Evolutionary conservation across 1,284 basidiomycete species (phyloP), one percentile per base, ranked within the genome.

Genomic region (Cutaneotrichosporon sp.): DNA sequence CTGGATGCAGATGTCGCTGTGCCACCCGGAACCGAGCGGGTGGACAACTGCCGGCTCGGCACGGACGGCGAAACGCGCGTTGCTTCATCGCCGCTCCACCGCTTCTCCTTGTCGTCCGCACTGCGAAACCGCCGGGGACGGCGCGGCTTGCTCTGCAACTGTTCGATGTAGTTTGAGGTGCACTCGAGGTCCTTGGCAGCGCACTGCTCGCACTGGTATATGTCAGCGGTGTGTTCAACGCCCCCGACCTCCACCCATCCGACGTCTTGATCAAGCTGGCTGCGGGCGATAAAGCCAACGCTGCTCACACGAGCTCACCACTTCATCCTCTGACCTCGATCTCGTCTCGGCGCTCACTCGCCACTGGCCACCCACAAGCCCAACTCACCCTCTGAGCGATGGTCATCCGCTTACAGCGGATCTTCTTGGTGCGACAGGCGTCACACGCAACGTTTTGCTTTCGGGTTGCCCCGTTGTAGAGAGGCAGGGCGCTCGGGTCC

Each of bases 401-500:
- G 29, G 49, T 65, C 18, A 55, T 29, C 24, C 59, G 59, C 58
- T 61, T 58, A 50, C 77, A 79, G 51, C 72, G 58, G 27, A 77
- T 68, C 63, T 77, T 77, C 68, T 73, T 76, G 25, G 62, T 50
- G 13, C 76, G 58, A 84, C 91, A 93, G 56, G 89, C 89, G 81
- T 94, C 91, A 76, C 91, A 94, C 25, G 91, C 91, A 24, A 91
- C 90, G 75, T 94, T 94, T 81, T 94, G 91, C 75, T 91, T 92
- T 31, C 74, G 58, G 4, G 67, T 64, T 16, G 60, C 57, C 4
- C 62, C 62, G 36, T 36, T 59, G 53, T 59, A 66, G 14, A 60
- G 53, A 3, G 58, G 52, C n/a, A 56, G 27, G 11, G 4, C 29
- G 24, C 24, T 49, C 29, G 20, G 51, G 18, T 43, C 45, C 54